Evolutionary conservation across 202 grass and related monocot genomes (phyloP).

Genomic region (Carex sylvatica): DNA sequence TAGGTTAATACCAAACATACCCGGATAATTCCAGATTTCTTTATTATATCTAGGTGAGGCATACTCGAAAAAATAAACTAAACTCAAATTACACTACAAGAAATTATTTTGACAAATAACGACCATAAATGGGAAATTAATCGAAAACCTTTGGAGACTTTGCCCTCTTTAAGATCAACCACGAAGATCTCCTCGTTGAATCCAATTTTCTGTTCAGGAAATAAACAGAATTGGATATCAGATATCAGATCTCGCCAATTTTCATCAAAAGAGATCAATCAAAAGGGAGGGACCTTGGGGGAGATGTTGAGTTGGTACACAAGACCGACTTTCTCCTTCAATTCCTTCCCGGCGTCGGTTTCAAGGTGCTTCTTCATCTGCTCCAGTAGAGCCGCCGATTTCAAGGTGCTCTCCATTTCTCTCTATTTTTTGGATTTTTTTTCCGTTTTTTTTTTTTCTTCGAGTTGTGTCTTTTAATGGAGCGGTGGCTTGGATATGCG

Average conservation of each 20-base stretch:
- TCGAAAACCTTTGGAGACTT: conserved; percentile 63
- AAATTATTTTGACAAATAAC: background rate
- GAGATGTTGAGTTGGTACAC: conserved; percentile 93
- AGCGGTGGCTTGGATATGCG: conserved; percentile 14
- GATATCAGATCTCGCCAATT: background rate
- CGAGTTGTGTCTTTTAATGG: background rate
- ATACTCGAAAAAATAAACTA: background rate
- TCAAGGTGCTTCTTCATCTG: conserved; percentile 67
- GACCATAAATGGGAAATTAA: background rate
- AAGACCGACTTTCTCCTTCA: conserved; percentile 71
- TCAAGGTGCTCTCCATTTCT: conserved; percentile 72
- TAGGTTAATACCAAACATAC: background rate
- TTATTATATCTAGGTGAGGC: background rate
- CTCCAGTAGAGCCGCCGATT: conserved; percentile 62
- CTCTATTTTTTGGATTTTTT: background rate
- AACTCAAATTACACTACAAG: background rate
- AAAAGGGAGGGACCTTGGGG: conserved; percentile 47
- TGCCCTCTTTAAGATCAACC: conserved; percentile 88
- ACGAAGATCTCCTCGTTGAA: conserved; percentile 88
- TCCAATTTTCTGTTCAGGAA: conserved; percentile 53
- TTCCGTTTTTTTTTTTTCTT: background rate
- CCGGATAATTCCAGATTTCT: background rate
- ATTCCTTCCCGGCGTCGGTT: conserved; percentile 60
- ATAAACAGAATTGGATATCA: background rate
- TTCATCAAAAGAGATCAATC: background rate